These are phyloP conservation scores for Citrus sp. DNA, from an alignment of 345 rosid genomes.

Conservation along the genomic window DNA sequence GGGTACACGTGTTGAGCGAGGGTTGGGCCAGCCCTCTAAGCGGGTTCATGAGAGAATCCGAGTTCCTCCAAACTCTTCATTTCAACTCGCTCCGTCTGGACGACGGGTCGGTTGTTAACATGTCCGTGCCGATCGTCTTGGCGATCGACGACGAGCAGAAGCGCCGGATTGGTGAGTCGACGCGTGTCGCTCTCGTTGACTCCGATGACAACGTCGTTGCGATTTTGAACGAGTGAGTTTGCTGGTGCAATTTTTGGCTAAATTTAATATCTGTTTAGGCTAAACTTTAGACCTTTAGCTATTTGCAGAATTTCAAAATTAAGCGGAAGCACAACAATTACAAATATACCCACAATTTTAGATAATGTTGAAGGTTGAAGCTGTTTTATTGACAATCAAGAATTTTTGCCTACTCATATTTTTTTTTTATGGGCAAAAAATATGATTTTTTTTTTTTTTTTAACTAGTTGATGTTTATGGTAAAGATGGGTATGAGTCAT, in stretches of 20 bases:
- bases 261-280: neutral
- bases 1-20: conserved; percentile 98
- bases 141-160: conserved; percentile 76
- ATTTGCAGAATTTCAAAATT: neutral
- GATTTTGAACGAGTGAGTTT: conserved; percentile 75
- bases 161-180: conserved; percentile 62
- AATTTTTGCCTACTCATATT: too few relatives aligned
- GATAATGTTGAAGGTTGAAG: neutral
- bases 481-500: neutral
- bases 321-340: neutral
- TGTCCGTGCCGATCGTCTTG: conserved; percentile 96
- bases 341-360: neutral
- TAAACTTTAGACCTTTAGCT: too few relatives aligned
- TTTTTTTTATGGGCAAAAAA: too few relatives aligned
- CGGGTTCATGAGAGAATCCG: conserved; percentile 98
- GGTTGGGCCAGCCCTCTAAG: conserved; percentile 98
- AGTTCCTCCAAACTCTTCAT: conserved; percentile 99
- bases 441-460: too few relatives aligned
- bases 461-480: too few relatives aligned
- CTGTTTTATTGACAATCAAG: too few relatives aligned
- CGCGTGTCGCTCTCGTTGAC: conserved; percentile 74
- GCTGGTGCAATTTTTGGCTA: neutral
- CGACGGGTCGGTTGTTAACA: conserved; percentile 89
- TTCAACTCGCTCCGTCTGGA: conserved; percentile 89
- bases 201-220: conserved; percentile 60